Evolutionary conservation across 2,329 filamentous ascomycete species (phyloP).

Genomic region (Mariannaea elegans): DNA sequence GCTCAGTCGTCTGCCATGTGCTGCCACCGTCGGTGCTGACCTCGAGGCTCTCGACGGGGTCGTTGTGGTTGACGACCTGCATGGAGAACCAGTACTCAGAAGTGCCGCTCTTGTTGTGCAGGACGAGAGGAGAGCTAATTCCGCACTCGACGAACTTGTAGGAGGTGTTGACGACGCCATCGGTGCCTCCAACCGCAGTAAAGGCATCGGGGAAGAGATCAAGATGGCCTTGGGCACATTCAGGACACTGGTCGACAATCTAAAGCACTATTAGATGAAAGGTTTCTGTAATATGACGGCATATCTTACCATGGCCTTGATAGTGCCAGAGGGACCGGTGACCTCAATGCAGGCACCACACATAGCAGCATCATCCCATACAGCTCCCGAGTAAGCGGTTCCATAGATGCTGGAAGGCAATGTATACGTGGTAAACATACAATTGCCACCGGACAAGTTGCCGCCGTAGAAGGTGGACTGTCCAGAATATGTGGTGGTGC

Average conservation of each 20-base stretch:
- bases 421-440: slow-evolving; percentile 70
- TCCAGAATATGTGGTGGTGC: slow-evolving; percentile 25
- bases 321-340: slow-evolving; percentile 62
- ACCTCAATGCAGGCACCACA: slow-evolving; percentile 72
- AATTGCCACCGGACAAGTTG: slow-evolving; percentile 67
- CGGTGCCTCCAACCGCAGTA: slow-evolving; percentile 46
- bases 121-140: slow-evolving; percentile 51
- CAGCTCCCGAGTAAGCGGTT: slow-evolving; percentile 66
- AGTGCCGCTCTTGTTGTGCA: slow-evolving; percentile 56
- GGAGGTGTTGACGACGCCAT: slow-evolving; percentile 48
- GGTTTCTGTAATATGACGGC: no score
- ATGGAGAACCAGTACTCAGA: slow-evolving; percentile 53
- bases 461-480: slow-evolving; percentile 61
- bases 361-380: slow-evolving; percentile 63
- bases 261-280: slow-evolving; percentile 25
- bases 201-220: slow-evolving; percentile 57
- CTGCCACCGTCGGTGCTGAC: slow-evolving; percentile 68
- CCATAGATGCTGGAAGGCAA: slow-evolving; percentile 67
- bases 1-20: slow-evolving; percentile 65
- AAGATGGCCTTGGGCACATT: slow-evolving; percentile 51
- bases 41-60: slow-evolving; percentile 64
- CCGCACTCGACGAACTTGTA: slow-evolving; percentile 52
- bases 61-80: slow-evolving; percentile 72
- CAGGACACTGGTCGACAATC: slow-evolving; percentile 57
- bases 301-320: slow-evolving; percentile 69